These are phyloP conservation scores for Erodium moschatum DNA, from an alignment of 441 rosid genomes.

Conservation along the genomic window DNA sequence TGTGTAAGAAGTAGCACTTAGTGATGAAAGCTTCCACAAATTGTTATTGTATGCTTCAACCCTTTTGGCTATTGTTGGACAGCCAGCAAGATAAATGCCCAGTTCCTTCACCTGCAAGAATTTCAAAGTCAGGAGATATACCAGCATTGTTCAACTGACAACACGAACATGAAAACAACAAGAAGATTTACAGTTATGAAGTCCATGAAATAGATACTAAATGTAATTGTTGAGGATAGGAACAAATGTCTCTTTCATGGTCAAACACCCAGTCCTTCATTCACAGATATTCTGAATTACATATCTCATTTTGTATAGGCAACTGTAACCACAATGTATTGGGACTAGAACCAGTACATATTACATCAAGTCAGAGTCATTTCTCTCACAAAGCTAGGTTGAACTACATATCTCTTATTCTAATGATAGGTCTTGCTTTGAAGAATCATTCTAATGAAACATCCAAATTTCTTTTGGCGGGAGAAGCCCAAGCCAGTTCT, in stretches of 20 bases:
- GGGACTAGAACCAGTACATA: not conserved
- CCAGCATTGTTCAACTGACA: not conserved
- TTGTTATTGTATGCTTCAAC: constrained; percentile 53
- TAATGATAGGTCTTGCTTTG: too few relatives aligned
- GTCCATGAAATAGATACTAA: not conserved
- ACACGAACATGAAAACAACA: not conserved
- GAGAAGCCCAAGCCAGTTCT: too few relatives aligned
- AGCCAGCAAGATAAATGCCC: constrained; percentile 64
- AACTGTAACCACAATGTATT: not conserved
- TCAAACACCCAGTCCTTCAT: not conserved
- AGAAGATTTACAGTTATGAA: not conserved
- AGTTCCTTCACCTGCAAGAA: constrained; percentile 68
- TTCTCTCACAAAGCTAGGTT: too few relatives aligned
- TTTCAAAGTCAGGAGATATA: constrained; percentile 8
- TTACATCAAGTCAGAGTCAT: too few relatives aligned
- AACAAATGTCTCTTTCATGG: not conserved
- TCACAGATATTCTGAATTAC: not conserved
- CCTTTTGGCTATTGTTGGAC: constrained; percentile 44
- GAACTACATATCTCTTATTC: too few relatives aligned
- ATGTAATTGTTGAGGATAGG: not conserved
- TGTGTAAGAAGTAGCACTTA: constrained; percentile 45
- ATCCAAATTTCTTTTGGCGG: too few relatives aligned
- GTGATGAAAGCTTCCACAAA: constrained; percentile 59
- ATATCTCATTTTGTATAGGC: not conserved
- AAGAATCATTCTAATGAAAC: too few relatives aligned